Percentiles rank a stretch among this genome's conserved stretches.
Evolutionary conservation across 176 grass and related monocot species (phyloP).

Genomic region (Tillandsia fasciculata): DNA sequence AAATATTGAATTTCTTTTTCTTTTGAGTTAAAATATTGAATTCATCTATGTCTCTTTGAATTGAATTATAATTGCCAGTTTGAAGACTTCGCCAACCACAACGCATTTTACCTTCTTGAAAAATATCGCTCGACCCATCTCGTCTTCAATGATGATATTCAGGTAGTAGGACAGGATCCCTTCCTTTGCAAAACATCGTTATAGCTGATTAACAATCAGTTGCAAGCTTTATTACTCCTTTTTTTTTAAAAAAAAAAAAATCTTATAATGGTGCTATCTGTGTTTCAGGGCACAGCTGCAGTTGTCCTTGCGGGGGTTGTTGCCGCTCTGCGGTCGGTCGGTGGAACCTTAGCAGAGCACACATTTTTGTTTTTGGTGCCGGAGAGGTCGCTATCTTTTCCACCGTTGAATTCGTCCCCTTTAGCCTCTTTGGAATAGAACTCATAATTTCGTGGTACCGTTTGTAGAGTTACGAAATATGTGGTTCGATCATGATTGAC

Average conservation of each 20-base stretch:
- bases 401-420: constrained; percentile 4
- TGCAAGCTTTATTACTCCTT: not conserved
- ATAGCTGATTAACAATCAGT: too few relatives aligned
- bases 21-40: not conserved
- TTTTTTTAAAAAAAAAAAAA: not conserved
- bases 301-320: constrained; percentile 81
- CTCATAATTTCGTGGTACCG: too few relatives aligned
- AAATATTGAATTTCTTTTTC: not conserved
- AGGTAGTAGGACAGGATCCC: constrained; percentile 32
- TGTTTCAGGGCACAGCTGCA: constrained; percentile 64
- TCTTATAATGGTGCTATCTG: not conserved
- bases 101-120: constrained; percentile 82
- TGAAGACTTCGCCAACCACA: constrained; percentile 91
- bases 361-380: constrained; percentile 92
- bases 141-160: constrained; percentile 98
- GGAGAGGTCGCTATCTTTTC: constrained; percentile 51
- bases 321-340: constrained; percentile 54
- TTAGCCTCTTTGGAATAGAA: not conserved
- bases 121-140: constrained; percentile 77
- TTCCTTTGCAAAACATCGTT: not conserved
- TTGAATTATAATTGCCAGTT: constrained; percentile 37
- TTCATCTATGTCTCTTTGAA: not conserved
- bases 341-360: constrained; percentile 59
- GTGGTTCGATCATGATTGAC: too few relatives aligned
- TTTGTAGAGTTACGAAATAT: too few relatives aligned